These are phyloP conservation scores for Cucumis sativus DNA, from an alignment of 306 rosid species.

Conservation along the genomic window DNA sequence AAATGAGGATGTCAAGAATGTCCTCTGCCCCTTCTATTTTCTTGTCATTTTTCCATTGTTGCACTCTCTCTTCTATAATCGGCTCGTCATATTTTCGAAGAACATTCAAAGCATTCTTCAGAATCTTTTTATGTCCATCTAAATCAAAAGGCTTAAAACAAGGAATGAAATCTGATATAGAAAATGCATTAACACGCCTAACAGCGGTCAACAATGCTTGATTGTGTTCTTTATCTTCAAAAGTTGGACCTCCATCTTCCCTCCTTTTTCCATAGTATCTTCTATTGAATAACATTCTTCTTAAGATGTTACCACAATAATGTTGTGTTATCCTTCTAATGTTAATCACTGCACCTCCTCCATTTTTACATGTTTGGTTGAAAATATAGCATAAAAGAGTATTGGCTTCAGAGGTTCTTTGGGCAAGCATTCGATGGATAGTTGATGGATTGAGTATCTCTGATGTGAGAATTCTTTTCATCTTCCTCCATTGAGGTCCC, in stretches of 20 bases:
- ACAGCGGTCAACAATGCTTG: neutral
- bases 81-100: neutral
- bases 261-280: slow-evolving; percentile 27
- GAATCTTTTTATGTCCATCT: neutral
- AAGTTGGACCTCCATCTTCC: slow-evolving; percentile 14
- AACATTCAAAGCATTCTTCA: slow-evolving; percentile 7
- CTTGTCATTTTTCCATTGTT: slow-evolving; percentile 16
- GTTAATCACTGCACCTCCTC: neutral
- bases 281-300: neutral
- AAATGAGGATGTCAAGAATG: slow-evolving; percentile 31
- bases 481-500: slow-evolving; percentile 16
- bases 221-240: neutral
- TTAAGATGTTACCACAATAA: neutral
- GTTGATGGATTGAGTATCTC: slow-evolving; percentile 8
- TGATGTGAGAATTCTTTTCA: neutral
- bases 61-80: neutral
- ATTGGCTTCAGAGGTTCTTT: slow-evolving; percentile 8
- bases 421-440: neutral
- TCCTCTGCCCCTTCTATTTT: slow-evolving; percentile 19
- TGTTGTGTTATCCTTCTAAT: neutral
- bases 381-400: neutral
- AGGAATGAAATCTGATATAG: neutral
- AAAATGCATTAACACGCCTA: neutral
- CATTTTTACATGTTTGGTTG: neutral
- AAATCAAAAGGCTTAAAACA: neutral